These are phyloP conservation scores for Moricandia moricandioides DNA, from an alignment of 345 rosid species.

Conservation along the genomic window DNA sequence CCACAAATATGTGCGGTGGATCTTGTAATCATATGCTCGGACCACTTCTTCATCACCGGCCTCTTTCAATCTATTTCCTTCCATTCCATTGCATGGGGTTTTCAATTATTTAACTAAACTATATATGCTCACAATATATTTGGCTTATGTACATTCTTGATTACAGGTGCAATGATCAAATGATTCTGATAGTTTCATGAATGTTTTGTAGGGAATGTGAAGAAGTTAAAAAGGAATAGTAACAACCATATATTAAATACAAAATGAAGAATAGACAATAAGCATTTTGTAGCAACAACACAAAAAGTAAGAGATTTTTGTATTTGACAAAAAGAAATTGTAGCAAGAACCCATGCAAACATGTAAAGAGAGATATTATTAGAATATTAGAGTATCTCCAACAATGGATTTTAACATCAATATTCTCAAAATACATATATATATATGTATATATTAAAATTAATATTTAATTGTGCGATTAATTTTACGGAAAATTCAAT, in stretches of 20 bases:
- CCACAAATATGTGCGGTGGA: constrained; percentile 21
- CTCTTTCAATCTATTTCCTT: not conserved
- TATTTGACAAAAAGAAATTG: no score
- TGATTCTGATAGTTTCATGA: not conserved
- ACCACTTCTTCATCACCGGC: constrained; percentile 13
- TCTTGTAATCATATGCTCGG: constrained; percentile 21
- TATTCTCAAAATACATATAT: no score
- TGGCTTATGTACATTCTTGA: not conserved
- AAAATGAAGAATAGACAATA: not conserved
- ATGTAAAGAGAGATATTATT: no score
- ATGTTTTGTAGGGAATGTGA: not conserved
- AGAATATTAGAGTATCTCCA: no score
- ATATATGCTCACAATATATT: not conserved
- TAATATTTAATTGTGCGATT: no score
- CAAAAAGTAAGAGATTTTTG: not conserved
- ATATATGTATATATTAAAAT: no score
- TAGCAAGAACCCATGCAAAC: no score
- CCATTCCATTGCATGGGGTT: not conserved
- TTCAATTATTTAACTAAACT: no score
- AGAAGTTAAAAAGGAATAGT: not conserved
- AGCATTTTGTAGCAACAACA: not conserved
- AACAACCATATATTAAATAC: not conserved
- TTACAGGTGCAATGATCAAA: no score
- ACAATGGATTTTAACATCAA: no score
- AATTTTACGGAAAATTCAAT: no score